Evolutionary conservation across 1,284 basidiomycete species (phyloP), one percentile per base, ranked within the genome.

Genomic region (Coniferiporia weirii): DNA sequence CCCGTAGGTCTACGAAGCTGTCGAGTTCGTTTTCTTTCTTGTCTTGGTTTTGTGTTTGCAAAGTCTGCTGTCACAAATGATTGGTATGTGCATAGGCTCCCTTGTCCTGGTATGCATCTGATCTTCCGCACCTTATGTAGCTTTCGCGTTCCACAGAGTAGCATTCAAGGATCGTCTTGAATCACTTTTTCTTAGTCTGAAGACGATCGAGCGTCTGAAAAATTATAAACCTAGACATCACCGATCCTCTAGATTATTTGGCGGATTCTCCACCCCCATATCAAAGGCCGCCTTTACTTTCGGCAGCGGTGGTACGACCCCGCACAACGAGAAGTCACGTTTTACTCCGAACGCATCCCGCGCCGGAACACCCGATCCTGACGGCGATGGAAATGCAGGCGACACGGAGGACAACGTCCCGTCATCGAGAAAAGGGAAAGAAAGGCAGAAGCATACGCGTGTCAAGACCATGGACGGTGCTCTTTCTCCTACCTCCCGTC

Each of bases 101-200:
- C 20, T 35, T 47, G 15, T 45, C 17, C 12, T 13, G 9, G 38
- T 13, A 8, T 48, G 51, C 47, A 38, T 32, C 19, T 50, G 13
- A 32, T 10, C 27, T 43, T 43, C 5, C 12, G 3, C 15, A 9
- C 3, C 9, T 15, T 19, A 12, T 35, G 6, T 38, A 79, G 86
- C 87, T 0, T 86, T 86, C 65, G 76, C 79, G 22, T 93, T 93
- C 73, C 90, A 93, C 68, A 79, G 77, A 49, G 85, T 81, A 7
- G 90, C 90, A 12, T 93, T 85, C 68, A 80, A 80, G 62, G 89
- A 93, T 40, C 87, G 89, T 55, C 75, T 91, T 13, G 79, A 82
- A 9, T 72, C 76, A 19, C 77, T 90, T 1, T 73, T 76, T 50
- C 72, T 77, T 53, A 75, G 83, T 2, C 77, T 91, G 22, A 70